Percentiles rank a stretch among this genome's conserved stretches.
Conservation (phyloP, 768 basidiomycete species). For the Pholiota molesta region DNA sequence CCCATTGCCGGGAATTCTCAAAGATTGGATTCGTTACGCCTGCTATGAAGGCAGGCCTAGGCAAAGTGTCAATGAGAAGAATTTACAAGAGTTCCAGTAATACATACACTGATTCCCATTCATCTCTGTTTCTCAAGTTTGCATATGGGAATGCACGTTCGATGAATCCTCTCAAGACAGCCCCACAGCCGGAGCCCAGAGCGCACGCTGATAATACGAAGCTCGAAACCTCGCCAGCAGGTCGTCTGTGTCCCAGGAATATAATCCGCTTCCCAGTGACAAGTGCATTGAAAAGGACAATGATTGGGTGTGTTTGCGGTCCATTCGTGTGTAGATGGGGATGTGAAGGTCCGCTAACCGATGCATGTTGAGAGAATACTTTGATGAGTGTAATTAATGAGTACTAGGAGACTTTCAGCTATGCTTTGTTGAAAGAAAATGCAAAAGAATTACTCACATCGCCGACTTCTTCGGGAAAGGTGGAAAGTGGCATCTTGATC, state of each 20-base stretch:
- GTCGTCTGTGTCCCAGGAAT: conserved; percentile 88
- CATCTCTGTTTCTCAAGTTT: conserved; percentile 84
- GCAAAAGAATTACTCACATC: conserved; percentile 60
- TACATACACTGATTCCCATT: conserved; percentile 86
- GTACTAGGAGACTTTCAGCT: conserved; percentile 56
- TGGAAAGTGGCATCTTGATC: conserved; percentile 87
- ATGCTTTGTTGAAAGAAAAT: conserved; percentile 7
- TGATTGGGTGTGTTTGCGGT: conserved; percentile 88
- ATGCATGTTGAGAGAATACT: conserved; percentile 66
- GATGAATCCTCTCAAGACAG: conserved; percentile 81
- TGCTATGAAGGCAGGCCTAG: conserved; percentile 89
- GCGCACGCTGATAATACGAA: conserved; percentile 96
- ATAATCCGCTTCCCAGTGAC: conserved; percentile 96
- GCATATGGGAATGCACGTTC: conserved; percentile 96
- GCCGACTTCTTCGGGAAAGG: conserved; percentile 94
- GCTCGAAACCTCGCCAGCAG: conserved; percentile 87
- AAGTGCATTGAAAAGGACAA: conserved; percentile 94
- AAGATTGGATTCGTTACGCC: conserved; percentile 98
- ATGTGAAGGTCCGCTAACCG: conserved; percentile 74
- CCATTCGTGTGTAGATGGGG: conserved; percentile 96
- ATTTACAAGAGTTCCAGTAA: conserved; percentile 2
- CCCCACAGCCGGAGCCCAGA: conserved; percentile 88
- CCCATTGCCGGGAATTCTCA: conserved; percentile 86
- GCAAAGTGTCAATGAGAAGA: conserved; percentile 4
- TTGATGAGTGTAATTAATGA: conserved; percentile 90